Conservation (phyloP, 208 protist genomes). For the Trypanosoma cruzi region DNA sequence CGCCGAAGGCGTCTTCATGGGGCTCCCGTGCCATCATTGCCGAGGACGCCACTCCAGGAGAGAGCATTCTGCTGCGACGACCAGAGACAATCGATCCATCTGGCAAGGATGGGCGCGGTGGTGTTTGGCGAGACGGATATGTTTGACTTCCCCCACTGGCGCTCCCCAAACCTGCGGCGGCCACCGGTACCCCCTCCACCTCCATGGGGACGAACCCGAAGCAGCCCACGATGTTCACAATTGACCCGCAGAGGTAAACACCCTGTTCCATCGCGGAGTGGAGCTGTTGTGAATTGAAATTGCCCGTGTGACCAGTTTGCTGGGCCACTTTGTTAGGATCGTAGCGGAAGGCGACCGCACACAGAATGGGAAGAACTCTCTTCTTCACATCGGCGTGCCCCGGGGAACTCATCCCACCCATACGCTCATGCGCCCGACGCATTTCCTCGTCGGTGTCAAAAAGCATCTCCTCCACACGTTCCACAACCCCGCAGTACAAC, state of each 20-base stretch:
- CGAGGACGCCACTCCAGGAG: neutral
- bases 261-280: slow-evolving; percentile 54
- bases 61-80: neutral
- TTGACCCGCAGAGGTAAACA: slow-evolving; percentile 54
- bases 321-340: slow-evolving; percentile 40
- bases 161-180: neutral
- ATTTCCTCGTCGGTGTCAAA: slow-evolving; percentile 89
- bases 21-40: neutral
- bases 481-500: slow-evolving; percentile 77
- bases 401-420: slow-evolving; percentile 22
- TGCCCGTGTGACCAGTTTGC: neutral
- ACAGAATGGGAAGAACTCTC: slow-evolving; percentile 78
- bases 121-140: neutral
- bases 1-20: neutral
- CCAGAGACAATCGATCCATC: slow-evolving; percentile 2
- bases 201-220: slow-evolving; percentile 86
- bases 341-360: slow-evolving; percentile 77
- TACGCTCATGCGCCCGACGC: slow-evolving; percentile 53
- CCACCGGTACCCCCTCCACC: slow-evolving; percentile 43
- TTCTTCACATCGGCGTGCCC: slow-evolving; percentile 34
- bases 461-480: slow-evolving; percentile 74
- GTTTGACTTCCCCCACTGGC: neutral
- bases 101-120: neutral
- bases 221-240: slow-evolving; percentile 86
- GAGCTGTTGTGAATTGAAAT: slow-evolving; percentile 8